Base-by-base conservation (phyloP, 1,139 yeast genomes). In the Taphrina communis region DNA sequence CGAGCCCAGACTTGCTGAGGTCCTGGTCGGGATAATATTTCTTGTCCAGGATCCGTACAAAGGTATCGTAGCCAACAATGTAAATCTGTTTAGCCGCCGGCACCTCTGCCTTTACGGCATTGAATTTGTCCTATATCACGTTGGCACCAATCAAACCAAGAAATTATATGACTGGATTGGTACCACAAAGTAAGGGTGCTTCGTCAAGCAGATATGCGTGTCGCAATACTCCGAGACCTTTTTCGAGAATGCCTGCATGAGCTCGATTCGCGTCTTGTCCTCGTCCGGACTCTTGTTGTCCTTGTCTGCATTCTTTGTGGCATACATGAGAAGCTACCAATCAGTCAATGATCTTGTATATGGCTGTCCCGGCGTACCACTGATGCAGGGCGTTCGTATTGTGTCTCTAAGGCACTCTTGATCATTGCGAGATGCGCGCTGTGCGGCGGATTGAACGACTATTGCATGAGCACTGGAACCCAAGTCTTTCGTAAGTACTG, bases 391-490 rank as follows among this genome's bases (percentile, higher is more conserved):
- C 44, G 31, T n/a, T 53, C 61, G 21, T 63, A 21, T 19, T 42
- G 55, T 9, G 41, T 52, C 38, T 63, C 56, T n/a, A 63, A 38
- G 9, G 67, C 63, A n/a, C 25, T 41, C 9, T 51, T 48, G 35
- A 58, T 58, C 25, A 65, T 59, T 19, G 68, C 68, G 44, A 65
- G 52, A 31, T 65, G 68, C 14, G 68, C 68, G 31, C 61, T 17
- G 42, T 65, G 68, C 6, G 68, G 68, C n/a, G 68, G 68, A 50
- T 65, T 65, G 68, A 65, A 65, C 9, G 63, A 57, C 62, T 58
- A 39, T 8, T 11, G 39, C 1, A 1, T 25, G 2, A 25, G 31
- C 31, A 25, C 31, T 25, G 4, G 31, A 4, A 25, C 31, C 31
- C 31, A 25, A 2, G 31, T 25, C 31, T 25, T 25, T 25, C 31